Percentiles rank a stretch among this genome's conserved stretches.
Conservation (phyloP, 192 early-diverging fungal genomes). For the Chytriomyces sp. region DNA sequence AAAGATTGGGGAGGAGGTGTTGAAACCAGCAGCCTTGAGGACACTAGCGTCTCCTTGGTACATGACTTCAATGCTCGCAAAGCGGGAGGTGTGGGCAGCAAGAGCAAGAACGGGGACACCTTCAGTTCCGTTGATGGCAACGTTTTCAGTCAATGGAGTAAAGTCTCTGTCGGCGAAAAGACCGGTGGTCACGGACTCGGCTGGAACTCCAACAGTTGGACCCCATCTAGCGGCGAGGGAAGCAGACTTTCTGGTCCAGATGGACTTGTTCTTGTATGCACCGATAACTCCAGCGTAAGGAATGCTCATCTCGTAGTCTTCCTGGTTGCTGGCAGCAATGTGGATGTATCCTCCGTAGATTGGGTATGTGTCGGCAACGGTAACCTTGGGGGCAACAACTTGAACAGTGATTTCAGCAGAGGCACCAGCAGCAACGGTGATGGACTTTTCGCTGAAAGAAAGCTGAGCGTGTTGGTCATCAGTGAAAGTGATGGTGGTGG, state of each 20-base stretch:
- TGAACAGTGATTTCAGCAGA: background rate
- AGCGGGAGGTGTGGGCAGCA: background rate
- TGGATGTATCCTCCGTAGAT: conserved; percentile 1
- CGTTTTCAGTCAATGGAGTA: background rate
- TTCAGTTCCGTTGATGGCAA: background rate
- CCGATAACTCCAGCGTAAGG: conserved; percentile 27
- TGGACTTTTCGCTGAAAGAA: too few relatives aligned
- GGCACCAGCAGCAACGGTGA: background rate
- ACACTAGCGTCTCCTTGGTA: background rate
- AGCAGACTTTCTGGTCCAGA: conserved; percentile 25
- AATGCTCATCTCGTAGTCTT: conserved; percentile 2
- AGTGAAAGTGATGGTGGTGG: background rate
- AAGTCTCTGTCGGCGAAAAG: background rate
- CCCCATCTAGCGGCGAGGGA: background rate
- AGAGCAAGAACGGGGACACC: background rate
- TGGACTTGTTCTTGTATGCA: background rate
- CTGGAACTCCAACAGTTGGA: background rate
- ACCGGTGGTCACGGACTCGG: background rate
- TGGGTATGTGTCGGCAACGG: background rate
- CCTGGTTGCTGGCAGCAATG: background rate
- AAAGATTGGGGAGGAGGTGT: background rate
- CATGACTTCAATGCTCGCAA: background rate
- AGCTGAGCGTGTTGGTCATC: background rate
- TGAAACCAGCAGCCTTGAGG: background rate
- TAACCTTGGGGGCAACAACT: background rate